A percentile compares a stretch with the other conserved stretches of the same genome.
Conservation (phyloP, 805 yeast species). For the Candida anglica region DNA sequence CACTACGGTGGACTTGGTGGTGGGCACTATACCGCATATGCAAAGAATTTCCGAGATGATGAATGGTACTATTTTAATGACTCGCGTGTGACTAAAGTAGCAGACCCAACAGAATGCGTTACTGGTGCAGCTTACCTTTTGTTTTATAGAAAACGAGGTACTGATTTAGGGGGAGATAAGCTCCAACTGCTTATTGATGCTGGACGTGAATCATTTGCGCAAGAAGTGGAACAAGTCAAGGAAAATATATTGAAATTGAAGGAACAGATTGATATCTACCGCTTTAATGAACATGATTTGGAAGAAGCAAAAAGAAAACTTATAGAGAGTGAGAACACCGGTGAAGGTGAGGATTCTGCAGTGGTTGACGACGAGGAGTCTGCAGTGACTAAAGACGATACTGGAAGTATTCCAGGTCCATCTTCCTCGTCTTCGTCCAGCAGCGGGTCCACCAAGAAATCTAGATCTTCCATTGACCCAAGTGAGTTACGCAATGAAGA, state of each 20-base stretch:
- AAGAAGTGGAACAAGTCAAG: slow-evolving; percentile 10
- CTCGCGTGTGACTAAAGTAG: slow-evolving; percentile 58
- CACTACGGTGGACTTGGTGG: slow-evolving; percentile 97
- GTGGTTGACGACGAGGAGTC: not conserved
- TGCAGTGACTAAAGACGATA: no score
- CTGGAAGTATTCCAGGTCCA: no score
- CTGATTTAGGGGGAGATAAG: slow-evolving; percentile 45
- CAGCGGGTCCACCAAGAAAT: slow-evolving; percentile 1
- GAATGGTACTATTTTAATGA: slow-evolving; percentile 93
- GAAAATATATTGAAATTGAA: slow-evolving; percentile 9
- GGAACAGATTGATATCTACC: slow-evolving; percentile 11
- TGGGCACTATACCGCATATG: slow-evolving; percentile 94
- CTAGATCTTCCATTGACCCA: slow-evolving; percentile 3
- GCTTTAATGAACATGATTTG: slow-evolving; percentile 1
- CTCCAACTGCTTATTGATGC: slow-evolving; percentile 37
- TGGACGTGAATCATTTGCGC: slow-evolving; percentile 29
- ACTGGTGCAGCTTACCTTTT: slow-evolving; percentile 82
- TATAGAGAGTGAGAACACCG: not conserved
- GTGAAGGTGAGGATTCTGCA: not conserved
- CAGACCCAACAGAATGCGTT: slow-evolving; percentile 57
- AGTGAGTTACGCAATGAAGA: slow-evolving; percentile 3
- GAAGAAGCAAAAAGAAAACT: not conserved
- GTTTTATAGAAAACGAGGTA: slow-evolving; percentile 64
- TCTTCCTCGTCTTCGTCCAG: no score
- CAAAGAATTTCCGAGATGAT: slow-evolving; percentile 67